Evolutionary conservation across 2,329 filamentous ascomycete species (phyloP).

Genomic region (Pyrenophora seminiperda): DNA sequence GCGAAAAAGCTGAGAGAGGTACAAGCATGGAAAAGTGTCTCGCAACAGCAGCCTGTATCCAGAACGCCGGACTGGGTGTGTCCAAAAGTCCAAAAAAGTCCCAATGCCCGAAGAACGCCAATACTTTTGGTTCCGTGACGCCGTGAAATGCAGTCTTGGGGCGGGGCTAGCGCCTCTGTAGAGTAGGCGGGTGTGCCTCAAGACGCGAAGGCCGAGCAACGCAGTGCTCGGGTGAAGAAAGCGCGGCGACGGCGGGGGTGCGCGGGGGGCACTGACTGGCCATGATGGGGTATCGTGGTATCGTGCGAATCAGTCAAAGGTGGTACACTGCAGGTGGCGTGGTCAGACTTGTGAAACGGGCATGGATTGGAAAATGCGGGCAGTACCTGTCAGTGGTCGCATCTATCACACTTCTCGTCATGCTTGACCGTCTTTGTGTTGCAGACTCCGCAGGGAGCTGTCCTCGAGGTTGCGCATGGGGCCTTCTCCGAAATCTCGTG

Average conservation of each 20-base stretch:
- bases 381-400: slow-evolving; percentile 51
- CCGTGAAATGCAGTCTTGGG: slow-evolving; percentile 49
- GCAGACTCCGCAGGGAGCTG: slow-evolving; percentile 47
- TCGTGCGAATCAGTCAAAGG: slow-evolving; percentile 41
- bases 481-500: slow-evolving; percentile 52
- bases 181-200: slow-evolving; percentile 26
- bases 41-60: slow-evolving; percentile 44
- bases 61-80: slow-evolving; percentile 47
- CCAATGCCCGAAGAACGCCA: slow-evolving; percentile 48
- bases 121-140: slow-evolving; percentile 48
- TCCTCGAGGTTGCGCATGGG: slow-evolving; percentile 54
- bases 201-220: slow-evolving; percentile 29
- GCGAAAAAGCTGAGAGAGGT: slow-evolving; percentile 25
- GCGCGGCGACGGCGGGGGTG: slow-evolving; percentile 33
- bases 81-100: slow-evolving; percentile 32
- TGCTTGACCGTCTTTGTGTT: slow-evolving; percentile 55
- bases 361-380: slow-evolving; percentile 12
- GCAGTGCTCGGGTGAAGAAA: slow-evolving; percentile 28
- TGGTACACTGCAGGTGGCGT: slow-evolving; percentile 30
- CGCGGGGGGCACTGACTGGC: slow-evolving; percentile 38
- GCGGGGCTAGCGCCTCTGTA: slow-evolving; percentile 27
- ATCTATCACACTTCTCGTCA: slow-evolving; percentile 55
- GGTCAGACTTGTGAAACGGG: slow-evolving; percentile 39
- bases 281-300: slow-evolving; percentile 43
- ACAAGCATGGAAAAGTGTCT: slow-evolving; percentile 40